Evolutionary conservation across 768 basidiomycete species (phyloP).

Genomic region (Xerocomus spinulosus): DNA sequence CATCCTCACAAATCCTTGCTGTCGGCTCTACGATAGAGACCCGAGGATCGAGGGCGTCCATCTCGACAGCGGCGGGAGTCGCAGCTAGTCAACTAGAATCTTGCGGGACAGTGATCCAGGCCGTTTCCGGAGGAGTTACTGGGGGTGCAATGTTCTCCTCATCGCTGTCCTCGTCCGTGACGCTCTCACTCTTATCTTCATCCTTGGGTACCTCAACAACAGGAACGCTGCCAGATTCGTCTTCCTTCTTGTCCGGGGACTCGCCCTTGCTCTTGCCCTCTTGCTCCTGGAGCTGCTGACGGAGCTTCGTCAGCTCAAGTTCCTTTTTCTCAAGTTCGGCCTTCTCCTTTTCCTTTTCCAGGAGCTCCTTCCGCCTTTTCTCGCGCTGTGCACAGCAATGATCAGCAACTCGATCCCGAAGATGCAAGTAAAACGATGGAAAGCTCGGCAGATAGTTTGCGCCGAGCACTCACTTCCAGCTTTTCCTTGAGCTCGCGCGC

Average conservation of each 20-base stretch:
- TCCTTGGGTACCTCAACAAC: slow-evolving; percentile 17
- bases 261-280: slow-evolving; percentile 46
- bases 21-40: slow-evolving; percentile 26
- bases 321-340: slow-evolving; percentile 65
- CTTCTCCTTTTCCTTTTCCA: slow-evolving; percentile 52
- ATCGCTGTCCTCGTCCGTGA: slow-evolving; percentile 39
- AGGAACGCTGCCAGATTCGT: slow-evolving; percentile 19
- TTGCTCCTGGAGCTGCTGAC: slow-evolving; percentile 48
- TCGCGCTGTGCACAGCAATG: slow-evolving; percentile 33
- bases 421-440: slow-evolving; percentile 7
- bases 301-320: slow-evolving; percentile 49
- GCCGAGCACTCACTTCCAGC: slow-evolving; percentile 48
- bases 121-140: slow-evolving; percentile 25
- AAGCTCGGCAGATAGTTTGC: slow-evolving; percentile 16
- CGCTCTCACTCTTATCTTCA: slow-evolving; percentile 31
- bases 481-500: slow-evolving; percentile 64
- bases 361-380: slow-evolving; percentile 40
- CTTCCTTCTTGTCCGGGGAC: slow-evolving; percentile 42
- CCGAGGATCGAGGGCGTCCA: slow-evolving; percentile 11
- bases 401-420: slow-evolving; percentile 3
- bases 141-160: slow-evolving; percentile 37
- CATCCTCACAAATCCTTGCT: slow-evolving; percentile 18
- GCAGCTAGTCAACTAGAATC: slow-evolving; percentile 32
- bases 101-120: slow-evolving; percentile 26
- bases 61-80: slow-evolving; percentile 17